These are phyloP conservation scores for Ophiostoma himal-ulmi DNA, from an alignment of 2,329 filamentous ascomycete species.

Conservation along the genomic window DNA sequence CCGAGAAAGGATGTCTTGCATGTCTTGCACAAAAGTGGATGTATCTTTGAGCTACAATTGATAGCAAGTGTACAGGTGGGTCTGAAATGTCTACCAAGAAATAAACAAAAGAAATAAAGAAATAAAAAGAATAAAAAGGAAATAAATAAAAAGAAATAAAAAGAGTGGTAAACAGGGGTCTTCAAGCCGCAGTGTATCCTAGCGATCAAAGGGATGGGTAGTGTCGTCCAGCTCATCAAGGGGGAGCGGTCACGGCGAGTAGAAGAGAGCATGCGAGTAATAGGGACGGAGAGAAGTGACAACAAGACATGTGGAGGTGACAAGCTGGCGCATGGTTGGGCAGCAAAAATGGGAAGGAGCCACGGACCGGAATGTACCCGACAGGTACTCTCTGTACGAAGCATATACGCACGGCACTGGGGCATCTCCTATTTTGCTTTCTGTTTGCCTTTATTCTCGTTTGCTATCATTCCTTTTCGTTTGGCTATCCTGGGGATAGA, in stretches of 20 bases:
- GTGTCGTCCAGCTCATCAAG: conserved; percentile 12
- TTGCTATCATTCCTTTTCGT: neutral
- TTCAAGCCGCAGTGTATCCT: neutral
- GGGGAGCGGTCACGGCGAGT: neutral
- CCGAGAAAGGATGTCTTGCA: neutral
- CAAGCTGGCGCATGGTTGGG: neutral
- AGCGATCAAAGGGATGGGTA: neutral
- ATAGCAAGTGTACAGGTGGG: neutral
- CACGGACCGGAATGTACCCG: neutral
- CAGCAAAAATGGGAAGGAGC: neutral
- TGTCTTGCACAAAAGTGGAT: neutral
- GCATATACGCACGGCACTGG: neutral
- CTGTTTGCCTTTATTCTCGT: neutral
- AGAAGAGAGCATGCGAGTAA: conserved; percentile 7
- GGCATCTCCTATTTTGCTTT: neutral
- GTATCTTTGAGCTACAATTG: neutral
- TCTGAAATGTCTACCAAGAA: neutral
- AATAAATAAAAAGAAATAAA: neutral
- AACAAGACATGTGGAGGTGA: conserved; percentile 5
- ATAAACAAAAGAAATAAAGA: neutral
- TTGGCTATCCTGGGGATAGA: too few relatives aligned
- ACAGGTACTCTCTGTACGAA: neutral
- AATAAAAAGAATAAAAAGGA: neutral
- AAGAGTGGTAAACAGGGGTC: neutral
- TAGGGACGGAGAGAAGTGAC: neutral